Evolutionary conservation across 202 grass and related monocot species (phyloP).

Genomic region (Panicum hallii): DNA sequence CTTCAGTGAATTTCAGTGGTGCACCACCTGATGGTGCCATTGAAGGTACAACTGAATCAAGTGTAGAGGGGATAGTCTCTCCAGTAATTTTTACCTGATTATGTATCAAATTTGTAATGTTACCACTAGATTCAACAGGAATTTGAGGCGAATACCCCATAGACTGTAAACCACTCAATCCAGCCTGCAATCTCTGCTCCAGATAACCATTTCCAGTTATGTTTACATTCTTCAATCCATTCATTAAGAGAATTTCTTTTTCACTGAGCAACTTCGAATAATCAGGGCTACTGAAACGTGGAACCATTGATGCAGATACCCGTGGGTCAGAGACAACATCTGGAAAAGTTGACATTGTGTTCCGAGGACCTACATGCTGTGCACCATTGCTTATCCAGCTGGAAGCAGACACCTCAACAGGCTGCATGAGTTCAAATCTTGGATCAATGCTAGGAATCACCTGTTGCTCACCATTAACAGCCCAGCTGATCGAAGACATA

Average conservation of each 20-base stretch:
- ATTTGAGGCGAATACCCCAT: conserved; percentile 40
- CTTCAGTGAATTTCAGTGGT: conserved; percentile 48
- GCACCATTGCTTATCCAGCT: conserved; percentile 42
- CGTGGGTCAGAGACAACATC: conserved; percentile 39
- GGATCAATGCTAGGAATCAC: conserved; percentile 31
- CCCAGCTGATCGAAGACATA: conserved; percentile 43
- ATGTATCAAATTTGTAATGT: conserved; percentile 22
- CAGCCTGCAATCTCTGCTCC: conserved; percentile 52
- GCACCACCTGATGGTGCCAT: conserved; percentile 41
- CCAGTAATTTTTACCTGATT: conserved; percentile 51
- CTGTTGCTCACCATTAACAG: conserved; percentile 34
- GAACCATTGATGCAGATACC: conserved; percentile 36
- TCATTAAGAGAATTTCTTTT: conserved; percentile 54
- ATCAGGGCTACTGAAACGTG: conserved; percentile 42
- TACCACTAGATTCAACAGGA: conserved; percentile 41
- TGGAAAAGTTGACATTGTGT: conserved; percentile 35
- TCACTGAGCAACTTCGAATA: conserved; percentile 51
- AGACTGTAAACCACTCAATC: conserved; percentile 47
- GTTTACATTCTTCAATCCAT: conserved; percentile 57
- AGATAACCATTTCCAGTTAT: conserved; percentile 59
- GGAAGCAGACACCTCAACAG: conserved; percentile 23
- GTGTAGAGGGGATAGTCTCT: conserved; percentile 43
- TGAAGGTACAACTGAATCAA: conserved; percentile 56
- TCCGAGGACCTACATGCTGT: conserved; percentile 45
- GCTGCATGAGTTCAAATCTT: conserved; percentile 38